Evolutionary conservation across 306 rosid genomes (phyloP).

Genomic region (Rosa rugosa): DNA sequence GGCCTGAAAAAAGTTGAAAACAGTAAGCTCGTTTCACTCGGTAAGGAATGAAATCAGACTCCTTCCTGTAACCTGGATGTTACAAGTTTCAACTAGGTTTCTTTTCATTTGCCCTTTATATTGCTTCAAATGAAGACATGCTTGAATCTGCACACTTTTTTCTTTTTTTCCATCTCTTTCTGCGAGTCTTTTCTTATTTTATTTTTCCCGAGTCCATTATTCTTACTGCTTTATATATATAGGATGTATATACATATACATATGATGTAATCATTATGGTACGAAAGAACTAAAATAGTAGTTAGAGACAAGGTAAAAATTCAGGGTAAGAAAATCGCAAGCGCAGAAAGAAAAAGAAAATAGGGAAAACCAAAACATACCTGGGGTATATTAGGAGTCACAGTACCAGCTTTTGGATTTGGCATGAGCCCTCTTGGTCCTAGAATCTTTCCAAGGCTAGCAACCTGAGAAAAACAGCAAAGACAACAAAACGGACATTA

Average conservation of each 20-base stretch:
- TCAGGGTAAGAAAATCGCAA: background rate
- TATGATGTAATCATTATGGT: background rate
- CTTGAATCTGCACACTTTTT: background rate
- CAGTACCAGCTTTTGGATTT: constrained; percentile 99
- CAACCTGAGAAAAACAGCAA: constrained; percentile 64
- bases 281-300: background rate
- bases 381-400: constrained; percentile 94
- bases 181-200: background rate
- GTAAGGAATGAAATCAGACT: background rate
- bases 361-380: constrained; percentile 26
- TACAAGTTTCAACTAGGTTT: background rate
- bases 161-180: background rate
- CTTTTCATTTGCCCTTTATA: background rate
- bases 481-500: constrained; percentile 24
- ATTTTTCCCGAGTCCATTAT: background rate
- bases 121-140: background rate
- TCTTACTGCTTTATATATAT: background rate
- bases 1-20: constrained; percentile 51
- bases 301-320: background rate
- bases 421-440: constrained; percentile 99
- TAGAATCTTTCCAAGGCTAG: constrained; percentile 91
- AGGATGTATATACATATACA: background rate
- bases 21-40: background rate
- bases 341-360: background rate
- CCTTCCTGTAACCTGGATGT: background rate